Percentiles rank a stretch among this genome's conserved stretches.
phyloP scores from a whole-genome alignment of 2,329 filamentous ascomycete species.

The Clonostachys sp. region DNA sequence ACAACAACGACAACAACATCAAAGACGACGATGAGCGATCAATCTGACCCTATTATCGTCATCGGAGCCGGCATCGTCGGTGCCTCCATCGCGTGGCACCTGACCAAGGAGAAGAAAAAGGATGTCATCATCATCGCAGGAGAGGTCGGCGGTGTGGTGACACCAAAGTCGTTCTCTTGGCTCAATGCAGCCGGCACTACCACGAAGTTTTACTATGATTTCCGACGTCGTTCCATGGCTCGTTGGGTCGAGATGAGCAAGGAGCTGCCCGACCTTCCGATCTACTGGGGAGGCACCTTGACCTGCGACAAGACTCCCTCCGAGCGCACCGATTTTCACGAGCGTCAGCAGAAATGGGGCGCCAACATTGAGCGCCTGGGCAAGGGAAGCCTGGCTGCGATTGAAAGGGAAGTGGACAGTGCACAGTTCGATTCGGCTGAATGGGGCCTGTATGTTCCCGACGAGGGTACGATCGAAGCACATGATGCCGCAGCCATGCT shows the following conservation, averaged over 20 bases:
- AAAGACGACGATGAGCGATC: too few relatives aligned
- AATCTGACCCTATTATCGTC: slow-evolving; percentile 7
- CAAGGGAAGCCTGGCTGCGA: slow-evolving; percentile 7
- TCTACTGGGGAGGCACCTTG: slow-evolving; percentile 17
- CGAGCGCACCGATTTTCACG: slow-evolving; percentile 10
- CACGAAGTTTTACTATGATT: slow-evolving; percentile 16
- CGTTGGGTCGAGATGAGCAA: slow-evolving; percentile 13
- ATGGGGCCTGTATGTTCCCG: slow-evolving; percentile 9
- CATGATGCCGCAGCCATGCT: slow-evolving; percentile 12
- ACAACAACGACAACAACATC: too few relatives aligned
- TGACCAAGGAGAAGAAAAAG: slow-evolving; percentile 8
- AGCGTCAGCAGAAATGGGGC: slow-evolving; percentile 12
- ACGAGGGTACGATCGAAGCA: slow-evolving; percentile 21
- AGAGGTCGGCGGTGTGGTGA: slow-evolving; percentile 19
- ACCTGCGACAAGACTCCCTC: slow-evolving; percentile 12
- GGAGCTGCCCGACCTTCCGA: slow-evolving; percentile 11
- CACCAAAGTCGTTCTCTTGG: slow-evolving; percentile 22
- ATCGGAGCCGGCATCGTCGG: slow-evolving; percentile 19
- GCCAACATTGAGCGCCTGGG: slow-evolving; percentile 15
- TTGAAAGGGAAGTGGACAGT: slow-evolving; percentile 11
- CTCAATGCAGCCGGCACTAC: slow-evolving; percentile 19
- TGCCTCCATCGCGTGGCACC: slow-evolving; percentile 21
- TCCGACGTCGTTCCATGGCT: slow-evolving; percentile 17
- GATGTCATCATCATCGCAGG: slow-evolving; percentile 18
- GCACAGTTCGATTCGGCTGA: slow-evolving; percentile 8